Evolutionary conservation across 805 yeast genomes (phyloP), one percentile per base, ranked within the genome.

Genomic region (Lipomyces lipofer): DNA sequence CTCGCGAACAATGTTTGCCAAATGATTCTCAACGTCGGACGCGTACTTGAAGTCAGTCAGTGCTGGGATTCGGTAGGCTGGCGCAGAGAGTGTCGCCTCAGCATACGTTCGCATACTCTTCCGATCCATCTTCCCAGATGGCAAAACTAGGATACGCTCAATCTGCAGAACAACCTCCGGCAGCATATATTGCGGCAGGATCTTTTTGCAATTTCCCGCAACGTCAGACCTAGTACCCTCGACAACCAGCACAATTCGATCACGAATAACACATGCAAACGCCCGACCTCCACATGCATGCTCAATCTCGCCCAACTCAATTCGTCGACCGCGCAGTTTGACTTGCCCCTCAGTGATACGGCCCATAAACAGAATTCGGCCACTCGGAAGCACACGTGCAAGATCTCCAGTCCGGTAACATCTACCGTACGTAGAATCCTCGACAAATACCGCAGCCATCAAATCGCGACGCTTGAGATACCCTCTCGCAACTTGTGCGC

Each of bases 241-340:
- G 7, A 47, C 52, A 12, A 47, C 58, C 9, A 56, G 56, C 7
- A 51, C 43, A 25, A 60, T 43, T 19, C 35, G n/a, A 25, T 35
- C 43, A 10, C 30, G 43, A 17, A 43, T 13, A 7, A 49, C 54
- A 12, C 36, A 39, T 5, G 59, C 62, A 10, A 52, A 46, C 9
- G 53, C 52, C 12, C 43, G 36, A 22, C 30, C 42, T n/a, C 33
- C 50, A 15, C 50, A 48, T 2, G 53, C 62, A 27, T 49, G 35
- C 25, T 67, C 70, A 21, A 67, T 64, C 45, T 67, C 70, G 1
- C 67, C 69, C 4, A 67, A 58, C 30, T 67, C 70, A 17, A 67
- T 56, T 15, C 70, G 55, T n/a, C 66, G 69, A 4, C 70, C 70
- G 6, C 66, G 62, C 6, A 67, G 40, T 49, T 67, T 67, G n/a